Conservation (phyloP, 441 rosid genomes). For the Erodium chrysanthum region DNA sequence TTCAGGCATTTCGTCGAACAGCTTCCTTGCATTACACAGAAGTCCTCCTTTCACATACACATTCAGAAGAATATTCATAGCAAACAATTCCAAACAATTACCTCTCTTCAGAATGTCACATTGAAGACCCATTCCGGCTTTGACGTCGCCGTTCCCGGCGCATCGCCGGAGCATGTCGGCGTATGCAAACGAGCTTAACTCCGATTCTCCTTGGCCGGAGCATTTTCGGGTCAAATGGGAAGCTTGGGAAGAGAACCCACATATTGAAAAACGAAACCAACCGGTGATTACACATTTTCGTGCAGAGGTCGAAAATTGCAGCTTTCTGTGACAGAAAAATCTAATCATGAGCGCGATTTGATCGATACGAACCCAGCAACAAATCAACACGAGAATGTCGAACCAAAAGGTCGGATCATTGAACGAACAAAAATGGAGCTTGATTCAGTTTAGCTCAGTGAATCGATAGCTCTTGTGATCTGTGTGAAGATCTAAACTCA, state of each 20-base stretch:
- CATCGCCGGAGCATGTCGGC: constrained; percentile 40
- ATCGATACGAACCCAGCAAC: neutral
- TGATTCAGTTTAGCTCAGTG: neutral
- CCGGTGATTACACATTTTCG: neutral
- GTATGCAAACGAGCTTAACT: neutral
- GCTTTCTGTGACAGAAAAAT: neutral
- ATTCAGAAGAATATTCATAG: constrained; percentile 49
- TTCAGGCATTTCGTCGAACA: constrained; percentile 70
- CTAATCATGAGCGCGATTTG: neutral
- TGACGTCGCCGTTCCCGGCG: constrained; percentile 39
- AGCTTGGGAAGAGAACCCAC: constrained; percentile 1
- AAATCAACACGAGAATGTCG: too few species aligned
- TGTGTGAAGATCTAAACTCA: neutral
- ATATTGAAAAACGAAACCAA: neutral
- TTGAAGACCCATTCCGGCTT: constrained; percentile 42
- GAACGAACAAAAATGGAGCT: neutral
- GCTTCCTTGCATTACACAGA: constrained; percentile 30
- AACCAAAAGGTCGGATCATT: neutral
- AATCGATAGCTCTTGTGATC: neutral
- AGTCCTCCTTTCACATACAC: constrained; percentile 34
- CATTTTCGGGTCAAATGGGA: neutral
- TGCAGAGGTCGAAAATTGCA: neutral
- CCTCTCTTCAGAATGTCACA: constrained; percentile 57
- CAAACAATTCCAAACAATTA: constrained; percentile 61
- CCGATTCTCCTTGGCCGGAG: neutral